A percentile compares a stretch with the other conserved stretches of the same genome.
Conservation (phyloP, 129 eudicot species). For the Artemisia argyi region DNA sequence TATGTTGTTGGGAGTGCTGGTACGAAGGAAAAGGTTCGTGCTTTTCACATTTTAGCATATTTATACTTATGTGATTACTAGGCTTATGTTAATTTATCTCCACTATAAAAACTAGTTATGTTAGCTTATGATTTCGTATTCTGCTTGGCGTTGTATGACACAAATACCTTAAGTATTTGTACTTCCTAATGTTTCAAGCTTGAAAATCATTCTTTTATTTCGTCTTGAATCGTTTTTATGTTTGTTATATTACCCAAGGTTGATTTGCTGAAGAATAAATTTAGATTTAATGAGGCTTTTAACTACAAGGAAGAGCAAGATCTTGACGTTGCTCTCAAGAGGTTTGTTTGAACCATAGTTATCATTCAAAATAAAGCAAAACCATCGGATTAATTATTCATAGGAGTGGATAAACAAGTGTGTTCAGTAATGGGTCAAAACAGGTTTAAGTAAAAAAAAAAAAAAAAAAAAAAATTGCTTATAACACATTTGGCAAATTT, state of each 20-base stretch:
- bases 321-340: slow-evolving; percentile 33
- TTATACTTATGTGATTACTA: not conserved
- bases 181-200: too few relatives aligned
- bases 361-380: not conserved
- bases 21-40: slow-evolving; percentile 55
- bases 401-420: too few relatives aligned
- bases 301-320: slow-evolving; percentile 44
- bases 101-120: too few relatives aligned
- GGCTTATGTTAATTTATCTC: not conserved
- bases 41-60: not conserved
- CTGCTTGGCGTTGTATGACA: too few relatives aligned
- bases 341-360: slow-evolving; percentile 13
- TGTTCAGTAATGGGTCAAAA: too few relatives aligned
- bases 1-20: slow-evolving; percentile 81
- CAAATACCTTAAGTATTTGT: too few relatives aligned
- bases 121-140: too few relatives aligned
- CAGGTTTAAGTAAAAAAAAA: too few relatives aligned
- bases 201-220: not conserved
- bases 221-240: not conserved
- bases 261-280: slow-evolving; percentile 38
- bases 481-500: too few relatives aligned
- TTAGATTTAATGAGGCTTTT: slow-evolving; percentile 47
- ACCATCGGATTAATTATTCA: not conserved
- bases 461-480: too few relatives aligned
- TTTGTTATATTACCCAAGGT: slow-evolving; percentile 25